Conservation (phyloP, 331 rosid genomes). For the Pyrus hybrid region DNA sequence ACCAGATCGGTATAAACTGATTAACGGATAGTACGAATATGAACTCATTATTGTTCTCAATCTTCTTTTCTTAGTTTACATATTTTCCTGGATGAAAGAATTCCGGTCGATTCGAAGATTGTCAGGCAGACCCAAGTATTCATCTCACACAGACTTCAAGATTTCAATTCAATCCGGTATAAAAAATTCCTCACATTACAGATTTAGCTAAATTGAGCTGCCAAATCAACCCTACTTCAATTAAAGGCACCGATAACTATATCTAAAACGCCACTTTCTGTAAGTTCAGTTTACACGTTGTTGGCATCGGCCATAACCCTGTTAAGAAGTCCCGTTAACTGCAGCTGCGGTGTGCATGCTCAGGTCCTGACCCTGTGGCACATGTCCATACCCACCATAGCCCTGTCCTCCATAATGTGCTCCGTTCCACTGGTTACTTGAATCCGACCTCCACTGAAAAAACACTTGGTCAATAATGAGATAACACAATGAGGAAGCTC, state of each 20-base stretch:
- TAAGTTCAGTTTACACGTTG: slow-evolving; percentile 19
- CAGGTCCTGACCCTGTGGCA: slow-evolving; percentile 47
- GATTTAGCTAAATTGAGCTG: slow-evolving; percentile 51
- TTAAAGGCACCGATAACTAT: slow-evolving; percentile 9
- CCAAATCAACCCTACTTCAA: slow-evolving; percentile 40
- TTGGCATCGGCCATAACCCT: not conserved
- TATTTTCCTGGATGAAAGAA: no score
- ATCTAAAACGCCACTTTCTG: slow-evolving; percentile 16
- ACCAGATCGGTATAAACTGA: no score
- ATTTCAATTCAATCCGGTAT: slow-evolving; percentile 31
- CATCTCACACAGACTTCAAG: not conserved
- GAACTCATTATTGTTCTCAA: no score
- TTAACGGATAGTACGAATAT: no score
- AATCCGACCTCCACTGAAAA: slow-evolving; percentile 79
- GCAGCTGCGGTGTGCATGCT: slow-evolving; percentile 55
- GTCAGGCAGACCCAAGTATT: not conserved
- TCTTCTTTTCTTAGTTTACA: no score
- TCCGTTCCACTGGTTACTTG: slow-evolving; percentile 64
- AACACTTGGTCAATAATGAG: slow-evolving; percentile 1
- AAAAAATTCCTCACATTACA: slow-evolving; percentile 41
- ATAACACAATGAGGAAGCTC: not conserved
- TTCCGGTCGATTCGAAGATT: not conserved
- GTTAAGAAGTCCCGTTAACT: slow-evolving; percentile 59
- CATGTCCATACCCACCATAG: slow-evolving; percentile 53
- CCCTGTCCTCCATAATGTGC: slow-evolving; percentile 58